Base-by-base conservation (phyloP, 768 basidiomycete genomes). In the Mycena chlorophos region DNA sequence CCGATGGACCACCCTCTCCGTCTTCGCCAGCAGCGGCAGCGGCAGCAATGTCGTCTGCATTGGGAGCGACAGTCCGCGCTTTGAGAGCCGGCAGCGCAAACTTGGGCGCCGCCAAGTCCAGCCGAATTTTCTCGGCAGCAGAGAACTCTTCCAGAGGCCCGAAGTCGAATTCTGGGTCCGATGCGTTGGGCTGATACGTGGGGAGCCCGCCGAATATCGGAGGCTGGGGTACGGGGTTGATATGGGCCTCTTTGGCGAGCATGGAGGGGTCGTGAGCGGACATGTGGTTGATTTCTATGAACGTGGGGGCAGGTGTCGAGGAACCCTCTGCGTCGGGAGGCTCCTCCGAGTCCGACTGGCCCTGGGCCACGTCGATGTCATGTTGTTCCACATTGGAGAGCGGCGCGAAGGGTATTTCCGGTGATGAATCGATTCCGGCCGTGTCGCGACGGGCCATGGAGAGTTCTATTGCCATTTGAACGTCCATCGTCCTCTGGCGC, bases 401-500 rank as follows among this genome's bases (percentile, higher is more conserved):
- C 2, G 64, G 49, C 30, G 77, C 69, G 61, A 82, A 22, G 47
- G 55, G 49, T 47, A 70, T 65, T 57, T 68, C 65, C 38, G 70
- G 61, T 49, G 72, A 56, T 63, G 71, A 53, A 57, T 68, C 68
- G 49, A 75, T 66, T 58, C 74, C 70, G 13, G 74, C 64, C 0
- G 87, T 87, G 49, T 85, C 85, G 56, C 86, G 77, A 20, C 90
- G 81, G 1, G 88, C 89, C 20, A 83, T 78, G 22, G 87, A 88
- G 38, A 89, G 81, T 28, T 89, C 87, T 67, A 91, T 80, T 51
- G 89, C 91, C 89, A 93, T 92, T 65, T 95, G 94, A 0, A 91
- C 91, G 65, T 98, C 95, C 87, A 97, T 91, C 5, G 91, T 86
- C 30, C 89, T 82, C 75, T 98, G 94, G 19, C 94, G 84, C 69